Percentiles rank a stretch among this genome's conserved stretches.
phyloP scores from a whole-genome alignment of 2,329 filamentous ascomycete genomes.

The Curvularia verruculosa region DNA sequence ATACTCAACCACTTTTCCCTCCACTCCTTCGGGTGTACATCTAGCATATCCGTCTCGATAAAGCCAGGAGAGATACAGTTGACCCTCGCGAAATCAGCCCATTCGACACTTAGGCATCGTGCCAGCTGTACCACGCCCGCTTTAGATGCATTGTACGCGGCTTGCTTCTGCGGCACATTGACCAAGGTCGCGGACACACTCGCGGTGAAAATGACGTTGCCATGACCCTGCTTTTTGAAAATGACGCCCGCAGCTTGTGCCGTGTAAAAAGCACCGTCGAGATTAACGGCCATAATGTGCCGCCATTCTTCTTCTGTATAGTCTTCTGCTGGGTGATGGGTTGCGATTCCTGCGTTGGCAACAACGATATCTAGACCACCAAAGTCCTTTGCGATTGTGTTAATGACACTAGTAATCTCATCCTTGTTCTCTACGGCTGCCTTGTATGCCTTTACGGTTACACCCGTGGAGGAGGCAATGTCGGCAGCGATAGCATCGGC shows the following conservation, averaged over 20 bases:
- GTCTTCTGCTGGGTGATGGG: slow-evolving; percentile 66
- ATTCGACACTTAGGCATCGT: slow-evolving; percentile 27
- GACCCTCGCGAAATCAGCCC: slow-evolving; percentile 59
- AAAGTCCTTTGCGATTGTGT: slow-evolving; percentile 42
- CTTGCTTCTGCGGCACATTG: slow-evolving; percentile 72
- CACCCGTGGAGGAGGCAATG: slow-evolving; percentile 21
- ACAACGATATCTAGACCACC: slow-evolving; percentile 50
- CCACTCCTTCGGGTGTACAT: slow-evolving; percentile 40
- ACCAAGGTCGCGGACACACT: slow-evolving; percentile 61
- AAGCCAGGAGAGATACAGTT: slow-evolving; percentile 85
- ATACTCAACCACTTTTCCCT: slow-evolving; percentile 45
- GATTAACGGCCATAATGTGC: slow-evolving; percentile 79
- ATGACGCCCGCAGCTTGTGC: slow-evolving; percentile 59
- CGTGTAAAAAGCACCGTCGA: slow-evolving; percentile 79
- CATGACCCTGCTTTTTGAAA: slow-evolving; percentile 75
- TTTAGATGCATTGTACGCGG: slow-evolving; percentile 72
- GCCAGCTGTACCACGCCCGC: slow-evolving; percentile 30
- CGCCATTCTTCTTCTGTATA: slow-evolving; percentile 80
- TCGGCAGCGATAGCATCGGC: slow-evolving; percentile 20
- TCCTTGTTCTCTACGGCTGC: slow-evolving; percentile 20
- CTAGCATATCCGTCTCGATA: slow-evolving; percentile 73
- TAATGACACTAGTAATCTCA: slow-evolving; percentile 16
- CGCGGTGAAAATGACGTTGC: slow-evolving; percentile 76
- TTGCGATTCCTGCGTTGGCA: slow-evolving; percentile 51
- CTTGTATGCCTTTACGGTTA: slow-evolving; percentile 24